Evolutionary conservation across 306 rosid genomes (phyloP).

Genomic region (Prunus mongolica): DNA sequence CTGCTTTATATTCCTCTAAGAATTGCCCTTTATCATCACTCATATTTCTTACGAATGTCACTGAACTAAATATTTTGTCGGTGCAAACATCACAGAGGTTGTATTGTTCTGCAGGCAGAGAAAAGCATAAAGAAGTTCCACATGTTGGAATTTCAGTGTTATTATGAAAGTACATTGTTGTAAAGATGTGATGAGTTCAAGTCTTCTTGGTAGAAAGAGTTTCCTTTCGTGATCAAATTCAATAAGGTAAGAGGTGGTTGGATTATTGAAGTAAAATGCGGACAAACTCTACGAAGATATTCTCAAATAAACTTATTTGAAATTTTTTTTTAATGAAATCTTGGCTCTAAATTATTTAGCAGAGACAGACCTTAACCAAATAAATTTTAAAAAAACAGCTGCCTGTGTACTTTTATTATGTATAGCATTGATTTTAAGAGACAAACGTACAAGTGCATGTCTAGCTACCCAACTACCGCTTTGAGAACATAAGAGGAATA

Average conservation of each 20-base stretch:
- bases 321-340: neutral
- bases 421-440: neutral
- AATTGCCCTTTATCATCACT: neutral
- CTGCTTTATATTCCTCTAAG: neutral
- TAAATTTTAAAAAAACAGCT: too few relatives aligned
- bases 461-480: neutral
- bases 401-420: neutral
- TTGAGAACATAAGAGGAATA: neutral
- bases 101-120: neutral
- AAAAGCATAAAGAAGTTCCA: neutral
- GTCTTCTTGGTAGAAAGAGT: neutral
- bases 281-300: too few relatives aligned
- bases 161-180: neutral
- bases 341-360: neutral
- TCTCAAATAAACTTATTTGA: too few relatives aligned
- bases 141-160: neutral
- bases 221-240: neutral
- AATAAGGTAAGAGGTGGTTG: too few relatives aligned
- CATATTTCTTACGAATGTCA: neutral
- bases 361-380: neutral
- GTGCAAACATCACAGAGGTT: neutral
- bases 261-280: too few relatives aligned
- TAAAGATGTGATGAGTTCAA: neutral
- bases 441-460: neutral
- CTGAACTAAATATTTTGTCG: conserved; percentile 2